These are phyloP conservation scores for Trichoderma sp. DNA, from an alignment of 2,329 filamentous ascomycete species.

Conservation along the genomic window DNA sequence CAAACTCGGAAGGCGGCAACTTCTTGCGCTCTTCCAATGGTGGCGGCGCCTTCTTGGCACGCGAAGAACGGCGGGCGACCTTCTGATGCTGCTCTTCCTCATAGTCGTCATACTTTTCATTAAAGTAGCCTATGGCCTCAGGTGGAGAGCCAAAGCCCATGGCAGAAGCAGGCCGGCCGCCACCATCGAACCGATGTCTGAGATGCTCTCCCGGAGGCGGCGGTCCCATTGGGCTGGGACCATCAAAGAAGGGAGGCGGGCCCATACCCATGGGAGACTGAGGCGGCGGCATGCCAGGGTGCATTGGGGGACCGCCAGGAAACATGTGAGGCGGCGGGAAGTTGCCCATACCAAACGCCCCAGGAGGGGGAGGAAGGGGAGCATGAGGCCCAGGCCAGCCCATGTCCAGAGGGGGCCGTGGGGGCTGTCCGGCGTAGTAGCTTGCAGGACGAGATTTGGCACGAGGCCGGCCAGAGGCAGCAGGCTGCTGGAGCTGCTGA, in stretches of 20 bases:
- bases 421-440: conserved; percentile 38
- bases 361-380: conserved; percentile 28
- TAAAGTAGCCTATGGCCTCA: conserved; percentile 34
- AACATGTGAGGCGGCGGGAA: conserved; percentile 35
- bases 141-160: conserved; percentile 37
- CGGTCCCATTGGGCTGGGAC: conserved; percentile 25
- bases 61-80: conserved; percentile 45
- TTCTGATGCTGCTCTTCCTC: conserved; percentile 37
- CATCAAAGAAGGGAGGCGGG: conserved; percentile 37
- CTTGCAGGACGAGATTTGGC: conserved; percentile 39
- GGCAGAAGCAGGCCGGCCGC: conserved; percentile 39
- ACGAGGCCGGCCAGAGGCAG: conserved; percentile 35
- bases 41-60: conserved; percentile 42
- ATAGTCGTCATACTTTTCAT: conserved; percentile 45
- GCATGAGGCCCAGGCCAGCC: conserved; percentile 34
- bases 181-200: conserved; percentile 36
- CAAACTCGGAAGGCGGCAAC: conserved; percentile 51
- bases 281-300: conserved; percentile 30
- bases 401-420: conserved; percentile 31
- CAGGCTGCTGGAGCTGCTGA: conserved; percentile 38
- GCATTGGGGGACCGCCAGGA: conserved; percentile 24
- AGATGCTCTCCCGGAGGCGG: conserved; percentile 34
- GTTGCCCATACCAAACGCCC: conserved; percentile 31
- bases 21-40: conserved; percentile 45
- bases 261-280: conserved; percentile 35